These are phyloP conservation scores for Malassezia psittaci DNA, from an alignment of 1,284 basidiomycete species.

Conservation along the genomic window DNA sequence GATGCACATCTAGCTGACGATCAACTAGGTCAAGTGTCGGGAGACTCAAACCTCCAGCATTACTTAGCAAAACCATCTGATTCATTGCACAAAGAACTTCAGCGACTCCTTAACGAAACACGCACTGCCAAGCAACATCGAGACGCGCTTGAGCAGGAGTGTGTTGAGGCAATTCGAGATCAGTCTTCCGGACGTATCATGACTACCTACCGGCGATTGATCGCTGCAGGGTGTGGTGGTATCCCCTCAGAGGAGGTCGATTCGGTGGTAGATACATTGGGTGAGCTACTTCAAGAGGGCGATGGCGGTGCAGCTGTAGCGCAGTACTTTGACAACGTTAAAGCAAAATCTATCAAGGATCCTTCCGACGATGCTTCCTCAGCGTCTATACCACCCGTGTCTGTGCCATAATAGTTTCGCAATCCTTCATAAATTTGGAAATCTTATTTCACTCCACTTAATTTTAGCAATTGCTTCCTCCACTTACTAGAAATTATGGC, in stretches of 20 bases:
- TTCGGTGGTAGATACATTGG: slow-evolving; percentile 39
- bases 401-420: neutral
- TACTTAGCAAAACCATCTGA: neutral
- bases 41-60: neutral
- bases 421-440: neutral
- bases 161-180: slow-evolving; percentile 3
- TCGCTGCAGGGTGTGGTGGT: slow-evolving; percentile 42
- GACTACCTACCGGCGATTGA: slow-evolving; percentile 43
- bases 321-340: neutral
- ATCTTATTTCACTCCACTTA: neutral
- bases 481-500: neutral
- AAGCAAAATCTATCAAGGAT: too few relatives aligned
- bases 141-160: slow-evolving; percentile 23
- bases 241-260: slow-evolving; percentile 43
- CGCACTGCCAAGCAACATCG: slow-evolving; percentile 24
- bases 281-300: slow-evolving; percentile 34
- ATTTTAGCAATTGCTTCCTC: neutral
- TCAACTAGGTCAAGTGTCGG: slow-evolving; percentile 12
- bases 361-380: neutral
- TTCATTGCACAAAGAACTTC: slow-evolving; percentile 16
- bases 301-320: neutral
- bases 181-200: slow-evolving; percentile 41
- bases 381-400: neutral
- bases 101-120: slow-evolving; percentile 23
- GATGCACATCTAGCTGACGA: slow-evolving; percentile 23